A percentile compares a stretch with the other conserved stretches of the same genome.
phyloP scores from a whole-genome alignment of 129 eudicot species.

The Ambrosia trifida region DNA sequence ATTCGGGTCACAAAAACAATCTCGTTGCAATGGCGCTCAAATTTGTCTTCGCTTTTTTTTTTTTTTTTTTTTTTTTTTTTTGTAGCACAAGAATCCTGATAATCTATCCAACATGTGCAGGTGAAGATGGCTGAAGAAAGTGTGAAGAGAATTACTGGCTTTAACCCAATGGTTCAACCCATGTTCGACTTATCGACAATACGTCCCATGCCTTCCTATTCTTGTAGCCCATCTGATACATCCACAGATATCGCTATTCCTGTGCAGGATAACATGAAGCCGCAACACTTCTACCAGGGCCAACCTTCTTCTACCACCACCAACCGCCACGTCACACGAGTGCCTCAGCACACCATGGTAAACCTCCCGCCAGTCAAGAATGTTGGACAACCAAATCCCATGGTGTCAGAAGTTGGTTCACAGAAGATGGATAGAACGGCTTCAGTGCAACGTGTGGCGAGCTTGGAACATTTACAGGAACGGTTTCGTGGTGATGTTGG shows the following conservation, averaged over 20 bases:
- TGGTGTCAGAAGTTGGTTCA: conserved; percentile 37
- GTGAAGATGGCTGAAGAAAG: conserved; percentile 99
- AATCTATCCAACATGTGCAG: conserved; percentile 32
- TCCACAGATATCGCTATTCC: conserved; percentile 71
- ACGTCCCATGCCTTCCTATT: conserved; percentile 59
- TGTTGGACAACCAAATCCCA: conserved; percentile 43
- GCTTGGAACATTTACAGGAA: conserved; percentile 94
- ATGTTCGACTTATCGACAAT: conserved; percentile 81
- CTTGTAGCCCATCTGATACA: conserved; percentile 71
- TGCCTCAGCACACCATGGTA: conserved; percentile 30
- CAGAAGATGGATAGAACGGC: conserved; percentile 67
- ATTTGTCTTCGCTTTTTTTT: no score
- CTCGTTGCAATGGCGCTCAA: no score
- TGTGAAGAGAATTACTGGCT: conserved; percentile 85
- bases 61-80: no score
- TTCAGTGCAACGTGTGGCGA: conserved; percentile 90
- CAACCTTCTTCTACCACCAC: conserved; percentile 40
- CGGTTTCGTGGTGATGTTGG: conserved; percentile 72
- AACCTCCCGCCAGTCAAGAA: conserved; percentile 50
- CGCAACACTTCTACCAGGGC: conserved; percentile 53
- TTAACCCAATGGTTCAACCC: conserved; percentile 76
- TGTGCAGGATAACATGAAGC: conserved; percentile 64
- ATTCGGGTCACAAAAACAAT: no score
- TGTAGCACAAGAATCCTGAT: no score
- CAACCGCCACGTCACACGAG: conserved; percentile 39